These are phyloP conservation scores for Trametes villosa DNA, from an alignment of 768 basidiomycete genomes.

Conservation along the genomic window DNA sequence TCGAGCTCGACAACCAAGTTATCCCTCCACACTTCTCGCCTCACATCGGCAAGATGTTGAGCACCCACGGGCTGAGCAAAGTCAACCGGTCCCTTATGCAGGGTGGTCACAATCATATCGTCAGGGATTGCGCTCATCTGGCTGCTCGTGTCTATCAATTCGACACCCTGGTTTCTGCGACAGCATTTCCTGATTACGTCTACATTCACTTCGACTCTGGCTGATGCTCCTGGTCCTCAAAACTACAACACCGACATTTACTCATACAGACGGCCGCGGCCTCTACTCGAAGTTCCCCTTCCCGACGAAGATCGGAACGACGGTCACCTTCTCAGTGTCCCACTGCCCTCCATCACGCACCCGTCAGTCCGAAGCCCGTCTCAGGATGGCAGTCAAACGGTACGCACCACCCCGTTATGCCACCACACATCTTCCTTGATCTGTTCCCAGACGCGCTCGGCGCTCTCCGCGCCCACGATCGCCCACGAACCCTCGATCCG, in stretches of 20 bases:
- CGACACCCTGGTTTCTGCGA: no score
- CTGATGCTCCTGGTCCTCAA: neutral
- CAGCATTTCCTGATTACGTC: no score
- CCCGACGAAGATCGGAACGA: neutral
- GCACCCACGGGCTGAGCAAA: no score
- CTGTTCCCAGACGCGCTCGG: neutral
- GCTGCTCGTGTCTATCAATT: no score
- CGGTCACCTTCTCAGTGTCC: neutral
- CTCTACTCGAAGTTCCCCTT: neutral
- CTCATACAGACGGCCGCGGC: neutral
- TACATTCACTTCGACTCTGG: neutral
- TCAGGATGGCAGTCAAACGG: neutral
- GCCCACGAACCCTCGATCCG: neutral
- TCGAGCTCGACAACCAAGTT: no score
- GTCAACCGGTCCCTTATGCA: no score
- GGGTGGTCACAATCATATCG: no score
- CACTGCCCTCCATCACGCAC: neutral
- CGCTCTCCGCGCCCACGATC: neutral
- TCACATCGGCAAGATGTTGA: no score
- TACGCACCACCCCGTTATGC: neutral
- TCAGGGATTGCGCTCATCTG: no score
- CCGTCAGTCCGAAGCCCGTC: no score
- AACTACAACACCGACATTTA: no score
- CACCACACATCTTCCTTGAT: neutral
- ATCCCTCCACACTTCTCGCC: no score